phyloP scores from a whole-genome alignment of 1,284 basidiomycete species.

The Puccinia polysora region DNA sequence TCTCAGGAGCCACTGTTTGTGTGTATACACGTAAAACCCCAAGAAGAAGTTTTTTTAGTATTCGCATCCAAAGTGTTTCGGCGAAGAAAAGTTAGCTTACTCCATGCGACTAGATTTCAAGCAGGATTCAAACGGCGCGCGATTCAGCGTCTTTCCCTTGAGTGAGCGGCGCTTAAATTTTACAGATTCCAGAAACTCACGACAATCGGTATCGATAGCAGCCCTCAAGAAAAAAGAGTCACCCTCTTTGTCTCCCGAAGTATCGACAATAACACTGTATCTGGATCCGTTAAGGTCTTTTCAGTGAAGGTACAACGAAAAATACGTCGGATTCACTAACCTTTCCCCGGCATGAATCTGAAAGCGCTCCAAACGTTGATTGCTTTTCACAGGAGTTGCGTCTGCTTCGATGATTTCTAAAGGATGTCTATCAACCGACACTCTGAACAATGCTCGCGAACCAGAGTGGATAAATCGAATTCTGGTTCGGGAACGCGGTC shows the following conservation, averaged over 20 bases:
- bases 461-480: conserved; percentile 60
- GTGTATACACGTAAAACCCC: too few relatives aligned
- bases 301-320: background rate
- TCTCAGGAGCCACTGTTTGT: background rate
- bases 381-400: conserved; percentile 11
- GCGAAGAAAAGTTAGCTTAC: background rate
- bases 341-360: conserved; percentile 49
- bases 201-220: conserved; percentile 45
- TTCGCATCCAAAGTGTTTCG: too few relatives aligned
- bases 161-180: background rate
- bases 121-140: conserved; percentile 48
- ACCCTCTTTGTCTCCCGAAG: conserved; percentile 47
- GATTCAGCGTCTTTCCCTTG: conserved; percentile 37
- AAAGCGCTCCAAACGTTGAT: conserved; percentile 46
- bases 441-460: conserved; percentile 48
- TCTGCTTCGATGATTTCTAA: conserved; percentile 44
- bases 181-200: background rate
- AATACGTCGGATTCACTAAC: conserved; percentile 26
- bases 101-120: conserved; percentile 24
- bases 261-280: conserved; percentile 51
- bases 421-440: conserved; percentile 48
- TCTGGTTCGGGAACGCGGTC: conserved; percentile 49
- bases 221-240: conserved; percentile 52
- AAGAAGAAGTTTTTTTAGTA: too few relatives aligned
- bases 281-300: conserved; percentile 34